Conservation (phyloP, 2,329 filamentous ascomycete species). For the Fusarium nygamai region DNA sequence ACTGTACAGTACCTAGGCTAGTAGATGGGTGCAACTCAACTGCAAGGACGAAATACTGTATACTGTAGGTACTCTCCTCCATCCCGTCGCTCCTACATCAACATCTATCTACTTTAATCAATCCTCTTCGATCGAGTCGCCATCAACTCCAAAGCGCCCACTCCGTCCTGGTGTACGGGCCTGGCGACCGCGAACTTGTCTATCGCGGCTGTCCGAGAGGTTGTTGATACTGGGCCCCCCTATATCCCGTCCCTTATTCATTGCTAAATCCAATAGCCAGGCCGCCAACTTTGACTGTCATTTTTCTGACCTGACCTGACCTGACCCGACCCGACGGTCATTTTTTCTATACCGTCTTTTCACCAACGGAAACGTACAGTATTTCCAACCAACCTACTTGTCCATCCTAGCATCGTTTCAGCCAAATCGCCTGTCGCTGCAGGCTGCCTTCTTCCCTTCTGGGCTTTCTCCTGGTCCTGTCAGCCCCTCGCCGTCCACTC, state of each 20-base stretch:
- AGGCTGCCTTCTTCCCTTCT: background rate
- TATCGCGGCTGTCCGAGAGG: background rate
- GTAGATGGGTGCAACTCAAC: background rate
- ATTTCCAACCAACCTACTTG: conserved; percentile 5
- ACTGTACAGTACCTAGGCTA: background rate
- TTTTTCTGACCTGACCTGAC: conserved; percentile 13
- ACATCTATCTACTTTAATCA: background rate
- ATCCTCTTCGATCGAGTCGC: background rate
- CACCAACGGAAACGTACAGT: background rate
- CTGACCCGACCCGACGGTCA: background rate
- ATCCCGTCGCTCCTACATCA: conserved; percentile 9
- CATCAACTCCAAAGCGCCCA: background rate
- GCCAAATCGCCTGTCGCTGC: conserved; percentile 25
- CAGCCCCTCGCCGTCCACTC: conserved; percentile 37
- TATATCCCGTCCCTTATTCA: background rate
- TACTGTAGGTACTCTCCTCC: background rate
- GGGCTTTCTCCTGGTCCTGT: conserved; percentile 16
- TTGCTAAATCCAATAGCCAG: background rate
- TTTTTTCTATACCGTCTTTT: conserved; percentile 33
- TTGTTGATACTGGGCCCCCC: conserved; percentile 4
- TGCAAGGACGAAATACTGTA: background rate
- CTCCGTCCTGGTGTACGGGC: background rate
- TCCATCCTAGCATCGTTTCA: conserved; percentile 26
- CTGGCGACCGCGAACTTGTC: conserved; percentile 4
- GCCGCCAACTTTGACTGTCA: conserved; percentile 4